These are phyloP conservation scores for Sesbania bispinosa DNA, from an alignment of 306 rosid genomes.

Conservation along the genomic window DNA sequence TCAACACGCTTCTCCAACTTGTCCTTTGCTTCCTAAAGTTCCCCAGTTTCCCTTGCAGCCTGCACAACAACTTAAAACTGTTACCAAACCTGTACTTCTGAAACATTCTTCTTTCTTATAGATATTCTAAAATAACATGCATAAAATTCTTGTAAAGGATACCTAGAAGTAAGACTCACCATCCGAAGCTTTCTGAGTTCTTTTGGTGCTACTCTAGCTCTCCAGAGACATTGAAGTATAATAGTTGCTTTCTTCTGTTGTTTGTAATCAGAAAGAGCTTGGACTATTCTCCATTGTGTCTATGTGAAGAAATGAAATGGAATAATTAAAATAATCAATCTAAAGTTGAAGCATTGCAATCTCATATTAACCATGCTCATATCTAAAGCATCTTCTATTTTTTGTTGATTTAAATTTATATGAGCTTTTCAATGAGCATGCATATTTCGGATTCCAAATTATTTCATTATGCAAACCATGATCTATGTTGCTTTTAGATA, in stretches of 20 bases:
- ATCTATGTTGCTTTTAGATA: conserved; percentile 15
- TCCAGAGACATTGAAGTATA: conserved; percentile 79
- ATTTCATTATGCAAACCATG: neutral
- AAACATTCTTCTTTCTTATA: neutral
- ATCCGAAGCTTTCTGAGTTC: conserved; percentile 75
- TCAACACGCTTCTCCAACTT: conserved; percentile 92
- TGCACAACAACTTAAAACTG: conserved; percentile 22
- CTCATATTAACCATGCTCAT: neutral
- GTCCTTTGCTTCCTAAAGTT: conserved; percentile 93
- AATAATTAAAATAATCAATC: neutral
- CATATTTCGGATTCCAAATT: conserved; percentile 7
- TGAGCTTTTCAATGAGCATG: neutral
- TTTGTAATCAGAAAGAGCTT: conserved; percentile 59
- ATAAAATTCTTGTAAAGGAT: neutral
- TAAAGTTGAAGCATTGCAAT: neutral
- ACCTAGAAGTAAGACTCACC: conserved; percentile 34
- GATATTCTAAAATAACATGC: neutral
- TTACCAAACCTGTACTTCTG: conserved; percentile 26
- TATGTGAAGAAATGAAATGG: conserved; percentile 32
- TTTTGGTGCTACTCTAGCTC: conserved; percentile 70
- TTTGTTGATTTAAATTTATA: neutral
- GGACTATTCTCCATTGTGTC: conserved; percentile 76
- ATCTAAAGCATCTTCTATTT: neutral
- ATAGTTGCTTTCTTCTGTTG: conserved; percentile 60
- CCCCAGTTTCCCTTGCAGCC: conserved; percentile 94